Base-by-base conservation (phyloP, 345 rosid genomes). In the Balakata baccata region DNA sequence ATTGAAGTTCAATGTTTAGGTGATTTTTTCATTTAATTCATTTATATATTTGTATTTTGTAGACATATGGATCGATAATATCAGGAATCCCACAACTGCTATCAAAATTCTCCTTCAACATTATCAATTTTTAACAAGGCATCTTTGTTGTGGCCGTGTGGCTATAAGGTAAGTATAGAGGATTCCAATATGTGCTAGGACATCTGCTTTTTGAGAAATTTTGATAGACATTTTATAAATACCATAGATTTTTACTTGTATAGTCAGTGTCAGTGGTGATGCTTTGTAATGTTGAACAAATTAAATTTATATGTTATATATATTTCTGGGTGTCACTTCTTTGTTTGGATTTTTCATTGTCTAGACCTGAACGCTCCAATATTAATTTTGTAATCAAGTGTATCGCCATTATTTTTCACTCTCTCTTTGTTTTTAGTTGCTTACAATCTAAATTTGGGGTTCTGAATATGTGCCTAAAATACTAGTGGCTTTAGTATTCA, bases 51-150 rank as follows among this genome's bases (percentile, higher is more conserved):
- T 60, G 14, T 43, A 13, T 68, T 61, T 66, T 87, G 81, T 80
- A 91, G 96, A 90, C 93, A 66, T 89, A 93, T 64, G 98, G 96
- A 65, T 87, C 84, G 0, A 58, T 90, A 75, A 91, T 94, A 77
- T 75, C 94, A 34, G 87, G 88, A 79, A 84, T 90, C 34, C 98
- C 98, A 2, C 90, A 84, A 79, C 84, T 91, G 84, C 86, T 94
- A 25, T 91, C 97, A 0, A 87, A 87, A 70, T 89, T 83, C 84
- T 85, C 97, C 69, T 84, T 89, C 94, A 91, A 88, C 83, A 85
- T 84, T 25, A 80, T 88, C 39, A 84, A 84, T 25, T 47, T 53
- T 14, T 91, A 82, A 81, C 17, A 29, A 13, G 22, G 51, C 23
- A 7, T 67, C 11, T 50, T 46, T 53, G 4, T 12, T 34, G 34